These are phyloP conservation scores for Pichia manshurica DNA, from an alignment of 805 yeast species.

Conservation along the genomic window DNA sequence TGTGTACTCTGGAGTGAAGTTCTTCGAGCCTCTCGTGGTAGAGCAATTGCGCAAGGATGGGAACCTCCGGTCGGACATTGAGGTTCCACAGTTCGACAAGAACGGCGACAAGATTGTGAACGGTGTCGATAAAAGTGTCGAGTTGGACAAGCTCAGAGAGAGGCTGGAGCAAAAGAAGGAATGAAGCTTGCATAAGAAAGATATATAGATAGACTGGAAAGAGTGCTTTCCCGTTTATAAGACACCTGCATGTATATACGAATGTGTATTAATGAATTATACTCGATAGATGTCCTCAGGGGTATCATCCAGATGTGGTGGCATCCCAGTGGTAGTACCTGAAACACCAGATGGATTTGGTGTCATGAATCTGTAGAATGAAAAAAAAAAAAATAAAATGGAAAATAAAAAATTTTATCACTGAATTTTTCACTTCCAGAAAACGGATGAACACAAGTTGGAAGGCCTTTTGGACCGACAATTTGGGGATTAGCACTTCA, in stretches of 20 bases:
- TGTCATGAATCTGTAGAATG: too few relatives aligned
- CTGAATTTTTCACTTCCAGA: not conserved
- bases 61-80: conserved; percentile 53
- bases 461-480: too few relatives aligned
- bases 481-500: too few relatives aligned
- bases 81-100: conserved; percentile 47
- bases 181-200: too few relatives aligned
- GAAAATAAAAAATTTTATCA: not conserved
- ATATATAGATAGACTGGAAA: too few relatives aligned
- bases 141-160: conserved; percentile 21
- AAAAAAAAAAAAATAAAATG: too few relatives aligned
- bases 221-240: not conserved
- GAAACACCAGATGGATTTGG: too few relatives aligned
- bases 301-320: too few relatives aligned
- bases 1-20: conserved; percentile 51
- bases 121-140: conserved; percentile 18
- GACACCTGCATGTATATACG: too few relatives aligned
- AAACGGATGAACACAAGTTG: not conserved
- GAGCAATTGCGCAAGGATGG: conserved; percentile 65
- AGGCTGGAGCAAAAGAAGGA: conserved; percentile 13
- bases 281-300: too few relatives aligned
- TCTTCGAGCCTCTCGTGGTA: conserved; percentile 69
- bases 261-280: too few relatives aligned
- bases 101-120: conserved; percentile 33
- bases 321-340: too few relatives aligned